Conservation (phyloP, 169 alveolate species). For the Plasmodium fragile region DNA sequence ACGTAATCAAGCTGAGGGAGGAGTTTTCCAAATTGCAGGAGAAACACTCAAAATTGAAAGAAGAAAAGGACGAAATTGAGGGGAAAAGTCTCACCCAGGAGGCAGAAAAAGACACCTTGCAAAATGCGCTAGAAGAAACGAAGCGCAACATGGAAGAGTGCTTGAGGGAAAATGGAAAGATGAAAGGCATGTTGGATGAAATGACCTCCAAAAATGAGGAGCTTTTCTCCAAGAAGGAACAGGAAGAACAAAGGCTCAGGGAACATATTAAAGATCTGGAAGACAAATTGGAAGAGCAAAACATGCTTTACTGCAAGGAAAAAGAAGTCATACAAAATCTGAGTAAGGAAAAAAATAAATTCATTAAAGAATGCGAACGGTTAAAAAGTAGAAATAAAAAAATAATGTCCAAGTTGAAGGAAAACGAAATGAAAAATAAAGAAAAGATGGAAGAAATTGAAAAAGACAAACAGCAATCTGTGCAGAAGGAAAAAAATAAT, state of each 20-base stretch:
- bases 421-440: conserved; percentile 11
- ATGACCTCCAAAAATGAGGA: conserved; percentile 9
- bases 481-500: conserved; percentile 30
- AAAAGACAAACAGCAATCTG: conserved; percentile 26
- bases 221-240: background rate
- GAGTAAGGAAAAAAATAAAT: conserved; percentile 40
- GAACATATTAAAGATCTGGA: conserved; percentile 7
- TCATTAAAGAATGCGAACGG: conserved; percentile 55
- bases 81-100: background rate
- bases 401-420: conserved; percentile 47
- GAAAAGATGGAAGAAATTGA: conserved; percentile 9
- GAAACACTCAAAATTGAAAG: conserved; percentile 1
- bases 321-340: conserved; percentile 53
- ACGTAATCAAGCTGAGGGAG: background rate
- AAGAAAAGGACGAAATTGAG: conserved; percentile 22
- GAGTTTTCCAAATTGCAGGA: background rate
- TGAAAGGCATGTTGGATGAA: background rate
- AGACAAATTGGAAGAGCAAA: conserved; percentile 26
- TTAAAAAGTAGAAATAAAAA: conserved; percentile 62
- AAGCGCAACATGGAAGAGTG: background rate
- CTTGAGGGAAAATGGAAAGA: background rate
- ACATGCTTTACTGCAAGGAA: conserved; percentile 23
- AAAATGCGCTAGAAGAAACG: conserved; percentile 14
- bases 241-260: conserved; percentile 6
- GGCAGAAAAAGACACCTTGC: conserved; percentile 8